A percentile compares a stretch with the other conserved stretches of the same genome.
phyloP scores from a whole-genome alignment of 2,329 filamentous ascomycete species.

The Apiospora hydei region DNA sequence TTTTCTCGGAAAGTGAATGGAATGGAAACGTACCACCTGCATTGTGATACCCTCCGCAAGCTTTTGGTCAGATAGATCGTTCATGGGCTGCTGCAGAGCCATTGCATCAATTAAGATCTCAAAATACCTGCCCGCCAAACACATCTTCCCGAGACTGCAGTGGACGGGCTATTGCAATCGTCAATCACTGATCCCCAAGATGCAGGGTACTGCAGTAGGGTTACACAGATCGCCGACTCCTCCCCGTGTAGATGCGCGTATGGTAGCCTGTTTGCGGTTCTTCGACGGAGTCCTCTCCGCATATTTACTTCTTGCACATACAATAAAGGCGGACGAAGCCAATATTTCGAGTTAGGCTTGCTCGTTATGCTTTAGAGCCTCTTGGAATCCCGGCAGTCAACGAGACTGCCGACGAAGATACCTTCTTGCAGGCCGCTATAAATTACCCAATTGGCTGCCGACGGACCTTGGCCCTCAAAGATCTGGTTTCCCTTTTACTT shows the following conservation, averaged over 20 bases:
- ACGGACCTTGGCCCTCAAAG: background rate
- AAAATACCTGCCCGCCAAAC: background rate
- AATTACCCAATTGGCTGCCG: background rate
- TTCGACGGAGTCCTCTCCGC: background rate
- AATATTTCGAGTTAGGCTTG: background rate
- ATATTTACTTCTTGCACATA: background rate
- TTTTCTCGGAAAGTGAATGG: conserved; percentile 3
- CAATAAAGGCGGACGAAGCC: background rate
- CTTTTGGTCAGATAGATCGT: background rate
- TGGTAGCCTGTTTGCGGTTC: background rate
- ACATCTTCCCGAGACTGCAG: background rate
- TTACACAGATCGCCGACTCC: background rate
- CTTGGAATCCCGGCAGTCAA: background rate
- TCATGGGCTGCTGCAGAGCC: background rate
- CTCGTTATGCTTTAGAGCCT: background rate
- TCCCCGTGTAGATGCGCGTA: background rate
- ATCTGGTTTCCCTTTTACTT: background rate
- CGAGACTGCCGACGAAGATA: background rate
- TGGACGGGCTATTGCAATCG: too few relatives aligned
- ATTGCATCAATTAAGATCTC: background rate
- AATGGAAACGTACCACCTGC: background rate
- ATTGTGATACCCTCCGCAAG: background rate
- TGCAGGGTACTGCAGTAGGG: background rate
- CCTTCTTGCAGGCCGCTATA: background rate
- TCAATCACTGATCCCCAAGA: background rate